phyloP scores from a whole-genome alignment of 2,329 filamentous ascomycete species.

The Fusarium stilboides region DNA sequence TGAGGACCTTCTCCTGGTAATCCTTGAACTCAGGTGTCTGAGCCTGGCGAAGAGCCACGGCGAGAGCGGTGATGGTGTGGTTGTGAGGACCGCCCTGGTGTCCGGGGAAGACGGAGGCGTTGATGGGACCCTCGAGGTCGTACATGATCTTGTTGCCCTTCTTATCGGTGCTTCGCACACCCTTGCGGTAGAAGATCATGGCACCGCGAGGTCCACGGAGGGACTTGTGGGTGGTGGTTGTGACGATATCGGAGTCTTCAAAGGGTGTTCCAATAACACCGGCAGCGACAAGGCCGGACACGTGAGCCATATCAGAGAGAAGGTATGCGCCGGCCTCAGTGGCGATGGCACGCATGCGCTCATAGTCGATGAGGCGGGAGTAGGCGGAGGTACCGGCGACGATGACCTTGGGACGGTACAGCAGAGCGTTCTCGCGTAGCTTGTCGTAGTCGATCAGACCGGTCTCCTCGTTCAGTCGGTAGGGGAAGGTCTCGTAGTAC shows the following conservation, averaged over 20 bases:
- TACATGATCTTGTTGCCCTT: conserved; percentile 83
- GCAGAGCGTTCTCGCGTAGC: conserved; percentile 84
- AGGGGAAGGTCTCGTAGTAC: conserved; percentile 97
- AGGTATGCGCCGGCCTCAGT: conserved; percentile 92
- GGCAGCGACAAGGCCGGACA: conserved; percentile 91
- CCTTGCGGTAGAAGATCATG: conserved; percentile 98
- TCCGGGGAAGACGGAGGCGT: conserved; percentile 94
- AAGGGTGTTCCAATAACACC: conserved; percentile 92
- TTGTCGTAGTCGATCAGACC: conserved; percentile 94
- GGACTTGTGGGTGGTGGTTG: conserved; percentile 98
- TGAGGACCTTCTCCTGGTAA: conserved; percentile 89
- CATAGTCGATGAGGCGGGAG: conserved; percentile 93
- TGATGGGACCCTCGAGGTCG: conserved; percentile 92
- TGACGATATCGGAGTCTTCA: conserved; percentile 89
- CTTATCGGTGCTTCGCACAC: conserved; percentile 85
- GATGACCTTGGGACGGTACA: conserved; percentile 95
- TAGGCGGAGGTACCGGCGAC: conserved; percentile 95
- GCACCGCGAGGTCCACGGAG: conserved; percentile 93
- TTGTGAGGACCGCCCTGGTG: conserved; percentile 98
- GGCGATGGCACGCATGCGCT: conserved; percentile 86
- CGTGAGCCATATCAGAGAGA: conserved; percentile 95
- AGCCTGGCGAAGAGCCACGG: conserved; percentile 93
- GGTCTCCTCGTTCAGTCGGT: conserved; percentile 88
- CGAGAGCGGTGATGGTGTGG: conserved; percentile 95
- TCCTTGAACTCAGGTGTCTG: conserved; percentile 87